Base-by-base conservation (phyloP, 2,329 filamentous ascomycete genomes). In the Orbilia brochopaga region DNA sequence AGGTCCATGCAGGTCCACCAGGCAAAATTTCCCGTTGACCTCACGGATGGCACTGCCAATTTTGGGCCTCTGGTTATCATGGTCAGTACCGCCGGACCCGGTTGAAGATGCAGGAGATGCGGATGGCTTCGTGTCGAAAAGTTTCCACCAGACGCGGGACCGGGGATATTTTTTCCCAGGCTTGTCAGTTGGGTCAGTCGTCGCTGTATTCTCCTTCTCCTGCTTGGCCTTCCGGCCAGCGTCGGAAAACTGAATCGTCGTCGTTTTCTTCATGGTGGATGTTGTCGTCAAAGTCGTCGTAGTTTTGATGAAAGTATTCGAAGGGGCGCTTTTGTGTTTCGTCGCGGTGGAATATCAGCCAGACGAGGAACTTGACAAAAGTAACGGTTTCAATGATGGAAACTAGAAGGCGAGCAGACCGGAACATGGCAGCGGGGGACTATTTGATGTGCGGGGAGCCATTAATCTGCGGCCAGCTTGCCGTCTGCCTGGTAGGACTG, bases 341-440 rank as follows among this genome's bases (percentile, higher is more conserved):
- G 19, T 65, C 46, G 10, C 56, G 53, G 30, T 72, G 55, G 35
- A 72, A 64, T 21, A 51, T 35, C 15, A 64, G 55, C 55, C 67
- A 64, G 42, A 72, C 13, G n/a, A 72, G 50, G 0, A 72, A 50
- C 37, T 72, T 72, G 60, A 72, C 32, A 27, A 72, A 72, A n/a
- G 67, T 72, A 55, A 59, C 61, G 27, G 67, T 72, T 61, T 72
- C 67, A 57, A 65, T 72, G 67, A 60, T 19, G 15, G 60, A 60
- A 21, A 65, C 64, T 1, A 72, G 32, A 48, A 72, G n/a, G 44
- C 56, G 50, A n/a, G 65, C 67, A 19, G 67, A 65, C n/a, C 67
- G 53, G 50, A 70, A 72, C 67, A 72, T 72, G 48, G 13, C 56
- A 30, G 17, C 23, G 30, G 37, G 42, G 35, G 50, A 48, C 4